phyloP scores from a whole-genome alignment of 441 rosid species.

The Mallotus repandus region DNA sequence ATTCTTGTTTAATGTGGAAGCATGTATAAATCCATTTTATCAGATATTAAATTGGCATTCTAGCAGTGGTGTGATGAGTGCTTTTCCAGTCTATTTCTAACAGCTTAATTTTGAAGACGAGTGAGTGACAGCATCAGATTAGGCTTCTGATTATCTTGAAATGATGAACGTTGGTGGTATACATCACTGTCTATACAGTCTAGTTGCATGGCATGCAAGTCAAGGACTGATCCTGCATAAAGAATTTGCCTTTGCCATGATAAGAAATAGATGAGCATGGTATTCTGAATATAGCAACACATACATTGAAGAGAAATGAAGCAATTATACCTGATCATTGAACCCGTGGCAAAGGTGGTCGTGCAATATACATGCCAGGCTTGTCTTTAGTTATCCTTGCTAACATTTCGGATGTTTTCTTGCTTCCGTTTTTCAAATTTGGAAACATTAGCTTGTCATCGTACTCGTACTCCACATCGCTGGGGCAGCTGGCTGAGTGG shows the following conservation, averaged over 20 bases:
- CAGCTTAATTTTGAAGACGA: no score
- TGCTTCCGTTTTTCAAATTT: background rate
- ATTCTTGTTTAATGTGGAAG: no score
- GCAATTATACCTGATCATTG: background rate
- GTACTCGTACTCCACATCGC: background rate
- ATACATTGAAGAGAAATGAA: no score
- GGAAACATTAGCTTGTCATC: background rate
- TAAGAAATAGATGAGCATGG: no score
- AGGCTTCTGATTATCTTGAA: background rate
- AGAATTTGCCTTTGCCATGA: background rate
- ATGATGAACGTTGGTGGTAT: background rate
- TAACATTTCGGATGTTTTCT: background rate
- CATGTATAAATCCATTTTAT: no score
- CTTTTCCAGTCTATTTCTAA: no score
- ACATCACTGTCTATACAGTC: background rate
- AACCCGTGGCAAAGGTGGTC: background rate
- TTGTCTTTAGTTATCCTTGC: background rate
- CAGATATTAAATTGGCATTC: no score
- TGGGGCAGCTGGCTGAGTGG: background rate
- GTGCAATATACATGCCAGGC: background rate
- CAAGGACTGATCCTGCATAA: background rate
- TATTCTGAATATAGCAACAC: no score
- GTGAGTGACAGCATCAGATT: no score
- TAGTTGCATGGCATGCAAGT: no score
- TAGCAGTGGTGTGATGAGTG: no score